Conservation (phyloP, 345 rosid species). For the Citrus inodora region DNA sequence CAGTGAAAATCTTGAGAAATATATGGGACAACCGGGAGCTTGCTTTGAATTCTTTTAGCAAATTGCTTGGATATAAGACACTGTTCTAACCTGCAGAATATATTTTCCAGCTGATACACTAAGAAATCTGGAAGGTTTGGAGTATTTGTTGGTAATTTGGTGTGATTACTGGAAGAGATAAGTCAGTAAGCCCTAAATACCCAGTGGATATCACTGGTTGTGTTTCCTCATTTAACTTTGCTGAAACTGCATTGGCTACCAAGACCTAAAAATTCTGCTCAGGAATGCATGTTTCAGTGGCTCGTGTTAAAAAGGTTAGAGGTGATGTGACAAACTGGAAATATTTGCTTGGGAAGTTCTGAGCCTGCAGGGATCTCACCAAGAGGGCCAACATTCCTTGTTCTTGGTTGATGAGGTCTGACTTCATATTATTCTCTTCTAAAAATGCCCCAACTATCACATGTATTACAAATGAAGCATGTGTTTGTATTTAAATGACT, state of each 20-base stretch:
- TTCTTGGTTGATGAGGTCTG: background rate
- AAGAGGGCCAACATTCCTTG: background rate
- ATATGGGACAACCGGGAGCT: background rate
- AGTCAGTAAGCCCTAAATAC: no score
- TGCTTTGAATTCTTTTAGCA: background rate
- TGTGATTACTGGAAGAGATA: background rate
- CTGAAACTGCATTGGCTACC: background rate
- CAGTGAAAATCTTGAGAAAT: background rate
- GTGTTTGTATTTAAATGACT: no score
- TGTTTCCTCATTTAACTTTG: slow-evolving; percentile 3
- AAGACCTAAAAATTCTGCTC: slow-evolving; percentile 8
- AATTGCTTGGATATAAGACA: background rate
- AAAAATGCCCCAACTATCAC: no score
- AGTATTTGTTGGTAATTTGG: accelerated
- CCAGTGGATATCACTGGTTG: background rate
- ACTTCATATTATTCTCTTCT: no score
- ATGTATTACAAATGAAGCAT: no score
- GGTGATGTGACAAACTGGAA: background rate
- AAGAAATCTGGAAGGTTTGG: background rate
- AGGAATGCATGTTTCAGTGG: background rate
- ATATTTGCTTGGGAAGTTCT: no score
- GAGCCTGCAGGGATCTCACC: no score
- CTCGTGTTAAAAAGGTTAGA: background rate
- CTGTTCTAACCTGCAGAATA: background rate
- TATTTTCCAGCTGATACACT: background rate